Evolutionary conservation across 1,284 basidiomycete genomes (phyloP), one percentile per base, ranked within the genome.

Genomic region (Rhodotorula sp.): DNA sequence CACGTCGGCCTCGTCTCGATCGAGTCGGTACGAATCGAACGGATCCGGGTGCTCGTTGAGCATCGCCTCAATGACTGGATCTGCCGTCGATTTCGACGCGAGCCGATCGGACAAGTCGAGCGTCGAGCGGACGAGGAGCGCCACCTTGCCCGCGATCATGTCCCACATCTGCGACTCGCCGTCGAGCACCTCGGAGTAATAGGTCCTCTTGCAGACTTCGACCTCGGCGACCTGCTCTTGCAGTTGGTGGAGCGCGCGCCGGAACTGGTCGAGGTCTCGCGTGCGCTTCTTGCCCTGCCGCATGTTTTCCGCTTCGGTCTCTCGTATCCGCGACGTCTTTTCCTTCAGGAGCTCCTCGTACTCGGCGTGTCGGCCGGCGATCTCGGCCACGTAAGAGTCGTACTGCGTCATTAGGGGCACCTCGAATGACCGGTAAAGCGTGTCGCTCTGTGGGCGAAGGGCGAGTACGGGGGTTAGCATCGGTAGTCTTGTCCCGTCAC

Each of bases 1-100:
- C 15, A 76, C 70, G 64, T 74, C 75, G 22, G 58, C 48, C 37
- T 73, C 70, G 51, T 70, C 68, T 33, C 66, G 56, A 42, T 75
- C 67, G 29, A 64, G 64, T 8, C 72, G 72, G 66, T 80, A 82
- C 42, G 77, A 77, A 61, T 80, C 75, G 62, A 82, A 82, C 0
- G 81, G 81, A 62, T 82, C 81, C 0, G 81, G 81, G 29, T 82
- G 80, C 30, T 77, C 70, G 14, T 79, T 69, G 7, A 81, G 74
- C 77, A 82, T 78, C 53, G 76, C 71, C 64, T 82, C 81, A 48
- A 82, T 76, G n/a, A 80, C 76, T 24, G 81, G 80, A 69, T 82
- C 82, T 17, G 78, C 70, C 3, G 79, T 76, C 1, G 75, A 80
- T 66, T 82, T 82, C 15, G 79, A 79, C 10, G 80, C 77, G 63